phyloP scores from a whole-genome alignment of 1,139 yeast species.

The Suhomyces taliae region DNA sequence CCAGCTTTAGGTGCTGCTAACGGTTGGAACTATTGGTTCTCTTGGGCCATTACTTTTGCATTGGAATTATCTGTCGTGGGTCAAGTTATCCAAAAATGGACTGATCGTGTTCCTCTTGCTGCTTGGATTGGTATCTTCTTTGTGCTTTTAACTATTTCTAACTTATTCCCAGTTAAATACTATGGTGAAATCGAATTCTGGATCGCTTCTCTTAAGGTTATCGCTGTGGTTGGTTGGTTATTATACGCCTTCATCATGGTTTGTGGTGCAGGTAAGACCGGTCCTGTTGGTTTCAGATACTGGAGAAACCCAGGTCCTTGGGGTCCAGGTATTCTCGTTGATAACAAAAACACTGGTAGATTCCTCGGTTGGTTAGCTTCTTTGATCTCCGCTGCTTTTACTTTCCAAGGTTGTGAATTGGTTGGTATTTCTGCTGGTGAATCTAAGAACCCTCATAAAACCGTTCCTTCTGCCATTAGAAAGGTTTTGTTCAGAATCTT shows the following conservation, averaged over 20 bases:
- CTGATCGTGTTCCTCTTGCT: slow-evolving; percentile 65
- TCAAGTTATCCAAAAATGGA: slow-evolving; percentile 75
- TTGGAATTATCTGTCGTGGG: slow-evolving; percentile 81
- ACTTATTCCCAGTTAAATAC: slow-evolving; percentile 60
- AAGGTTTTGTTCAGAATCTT: slow-evolving; percentile 80
- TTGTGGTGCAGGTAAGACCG: slow-evolving; percentile 68
- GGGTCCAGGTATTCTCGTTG: slow-evolving; percentile 59
- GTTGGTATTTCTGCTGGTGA: slow-evolving; percentile 92
- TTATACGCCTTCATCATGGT: slow-evolving; percentile 67
- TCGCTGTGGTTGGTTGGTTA: slow-evolving; percentile 72
- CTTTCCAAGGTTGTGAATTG: slow-evolving; percentile 78
- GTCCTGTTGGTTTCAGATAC: slow-evolving; percentile 80
- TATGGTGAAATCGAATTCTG: slow-evolving; percentile 68
- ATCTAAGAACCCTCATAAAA: slow-evolving; percentile 73
- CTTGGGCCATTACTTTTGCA: slow-evolving; percentile 84
- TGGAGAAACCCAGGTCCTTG: slow-evolving; percentile 94
- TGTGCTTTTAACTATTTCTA: slow-evolving; percentile 49
- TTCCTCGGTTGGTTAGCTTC: slow-evolving; percentile 68
- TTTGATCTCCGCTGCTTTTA: slow-evolving; percentile 70
- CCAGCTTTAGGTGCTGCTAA: slow-evolving; percentile 77
- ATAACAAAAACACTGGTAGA: slow-evolving; percentile 50
- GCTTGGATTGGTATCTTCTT: slow-evolving; percentile 78
- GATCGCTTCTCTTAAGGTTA: slow-evolving; percentile 63
- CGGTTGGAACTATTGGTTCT: slow-evolving; percentile 85
- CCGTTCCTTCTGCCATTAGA: slow-evolving; percentile 83